These are phyloP conservation scores for Lentinula boryana DNA, from an alignment of 768 basidiomycete genomes.

Conservation along the genomic window DNA sequence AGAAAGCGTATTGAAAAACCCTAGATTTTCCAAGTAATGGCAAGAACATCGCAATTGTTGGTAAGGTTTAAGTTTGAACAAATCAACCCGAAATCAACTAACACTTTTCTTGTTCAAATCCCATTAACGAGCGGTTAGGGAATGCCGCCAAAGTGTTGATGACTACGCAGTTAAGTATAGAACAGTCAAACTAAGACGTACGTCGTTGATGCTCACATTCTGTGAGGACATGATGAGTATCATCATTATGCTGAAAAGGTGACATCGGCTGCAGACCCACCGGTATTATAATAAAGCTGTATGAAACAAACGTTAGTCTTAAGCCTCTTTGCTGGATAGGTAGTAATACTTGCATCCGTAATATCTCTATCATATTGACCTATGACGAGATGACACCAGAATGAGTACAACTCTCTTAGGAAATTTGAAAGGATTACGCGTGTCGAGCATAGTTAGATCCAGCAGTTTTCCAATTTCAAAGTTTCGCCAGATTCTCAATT, in stretches of 20 bases:
- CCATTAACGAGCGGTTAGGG: constrained; percentile 48
- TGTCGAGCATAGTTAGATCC: constrained; percentile 58
- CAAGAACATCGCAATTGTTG: neutral
- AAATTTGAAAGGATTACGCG: constrained; percentile 28
- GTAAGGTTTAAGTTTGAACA: neutral
- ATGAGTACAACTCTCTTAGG: neutral
- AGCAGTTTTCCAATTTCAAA: constrained; percentile 61
- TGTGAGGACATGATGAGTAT: neutral
- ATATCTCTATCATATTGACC: constrained; percentile 52
- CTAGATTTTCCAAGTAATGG: constrained; percentile 17
- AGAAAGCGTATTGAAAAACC: constrained; percentile 42
- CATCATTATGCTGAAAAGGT: no score
- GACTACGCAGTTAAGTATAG: constrained; percentile 20
- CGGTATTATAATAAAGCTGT: constrained; percentile 46
- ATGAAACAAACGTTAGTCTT: neutral
- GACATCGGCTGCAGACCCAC: constrained; percentile 17
- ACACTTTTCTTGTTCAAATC: constrained; percentile 50
- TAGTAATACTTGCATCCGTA: constrained; percentile 38
- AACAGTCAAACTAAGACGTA: neutral
- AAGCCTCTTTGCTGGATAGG: neutral
- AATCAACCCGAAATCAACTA: constrained; percentile 4
- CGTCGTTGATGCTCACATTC: neutral
- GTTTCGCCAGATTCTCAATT: constrained; percentile 56
- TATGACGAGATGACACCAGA: constrained; percentile 4
- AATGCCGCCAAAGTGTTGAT: constrained; percentile 37